These are phyloP conservation scores for Backusella liffmaniae DNA, from an alignment of 192 early-diverging fungal genomes.

Conservation along the genomic window DNA sequence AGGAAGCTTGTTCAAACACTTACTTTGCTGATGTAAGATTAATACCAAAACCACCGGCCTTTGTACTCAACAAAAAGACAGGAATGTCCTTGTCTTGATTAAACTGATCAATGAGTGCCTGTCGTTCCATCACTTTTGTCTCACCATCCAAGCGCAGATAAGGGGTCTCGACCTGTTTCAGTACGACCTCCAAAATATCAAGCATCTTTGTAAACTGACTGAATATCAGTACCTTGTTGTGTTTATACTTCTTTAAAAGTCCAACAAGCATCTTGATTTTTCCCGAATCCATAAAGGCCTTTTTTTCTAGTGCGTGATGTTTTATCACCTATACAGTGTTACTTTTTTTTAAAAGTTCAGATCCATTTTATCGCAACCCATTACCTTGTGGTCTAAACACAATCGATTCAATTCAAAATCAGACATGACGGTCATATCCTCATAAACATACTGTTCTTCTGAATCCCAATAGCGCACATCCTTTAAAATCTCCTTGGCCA, in stretches of 20 bases:
- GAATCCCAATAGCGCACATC: slow-evolving; percentile 79
- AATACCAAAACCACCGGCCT: slow-evolving; percentile 81
- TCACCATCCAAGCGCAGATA: slow-evolving; percentile 69
- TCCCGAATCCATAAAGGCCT: slow-evolving; percentile 70
- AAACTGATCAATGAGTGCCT: slow-evolving; percentile 77
- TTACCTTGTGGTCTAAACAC: slow-evolving; percentile 47
- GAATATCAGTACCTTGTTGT: slow-evolving; percentile 78
- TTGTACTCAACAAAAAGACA: slow-evolving; percentile 75
- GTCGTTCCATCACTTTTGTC: slow-evolving; percentile 67
- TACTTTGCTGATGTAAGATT: slow-evolving; percentile 75
- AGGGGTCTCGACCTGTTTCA: slow-evolving; percentile 47
- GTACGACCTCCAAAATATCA: slow-evolving; percentile 77
- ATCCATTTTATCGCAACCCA: too few species aligned
- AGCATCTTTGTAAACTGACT: slow-evolving; percentile 84
- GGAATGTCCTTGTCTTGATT: slow-evolving; percentile 52
- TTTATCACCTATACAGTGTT: slow-evolving; percentile 23
- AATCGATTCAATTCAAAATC: slow-evolving; percentile 84
- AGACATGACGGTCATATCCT: slow-evolving; percentile 85
- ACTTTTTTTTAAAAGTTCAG: neutral
- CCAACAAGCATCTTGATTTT: slow-evolving; percentile 65
- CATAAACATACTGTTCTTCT: slow-evolving; percentile 68
- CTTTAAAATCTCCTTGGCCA: slow-evolving; percentile 62
- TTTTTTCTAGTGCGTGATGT: slow-evolving; percentile 44
- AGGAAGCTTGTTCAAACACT: neutral
- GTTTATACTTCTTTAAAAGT: slow-evolving; percentile 53